Evolutionary conservation across 176 grass and related monocot genomes (phyloP).

Genomic region (Triticum dicoccoides): DNA sequence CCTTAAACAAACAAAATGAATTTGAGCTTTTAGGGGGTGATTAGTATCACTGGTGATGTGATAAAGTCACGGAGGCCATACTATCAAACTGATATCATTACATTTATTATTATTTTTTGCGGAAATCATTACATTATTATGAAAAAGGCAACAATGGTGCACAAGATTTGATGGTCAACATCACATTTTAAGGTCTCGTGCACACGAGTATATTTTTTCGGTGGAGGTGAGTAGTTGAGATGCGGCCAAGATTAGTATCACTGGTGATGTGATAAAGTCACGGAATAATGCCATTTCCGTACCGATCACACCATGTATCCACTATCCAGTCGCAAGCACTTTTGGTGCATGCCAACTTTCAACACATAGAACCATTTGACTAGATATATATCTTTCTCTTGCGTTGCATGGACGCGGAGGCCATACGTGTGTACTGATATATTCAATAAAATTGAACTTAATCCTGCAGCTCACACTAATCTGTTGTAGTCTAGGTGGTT

Average conservation of each 20-base stretch:
- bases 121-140: background rate
- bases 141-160: background rate
- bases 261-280: slow-evolving; percentile 1
- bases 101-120: background rate
- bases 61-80: no score
- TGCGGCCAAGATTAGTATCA: background rate
- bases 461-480: background rate
- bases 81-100: background rate
- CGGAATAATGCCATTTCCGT: background rate
- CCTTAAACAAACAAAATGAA: no score
- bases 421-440: background rate
- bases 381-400: background rate
- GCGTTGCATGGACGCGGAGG: background rate
- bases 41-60: no score
- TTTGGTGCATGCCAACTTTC: slow-evolving; percentile 20
- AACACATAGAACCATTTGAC: background rate
- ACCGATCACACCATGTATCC: background rate
- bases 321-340: background rate
- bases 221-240: background rate
- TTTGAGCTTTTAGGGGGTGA: no score
- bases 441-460: background rate
- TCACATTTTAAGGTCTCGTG: background rate
- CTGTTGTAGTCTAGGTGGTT: slow-evolving; percentile 89
- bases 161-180: background rate
- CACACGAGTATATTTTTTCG: no score